phyloP scores from a whole-genome alignment of 2,329 filamentous ascomycete species.

The Verticillium dahliae region DNA sequence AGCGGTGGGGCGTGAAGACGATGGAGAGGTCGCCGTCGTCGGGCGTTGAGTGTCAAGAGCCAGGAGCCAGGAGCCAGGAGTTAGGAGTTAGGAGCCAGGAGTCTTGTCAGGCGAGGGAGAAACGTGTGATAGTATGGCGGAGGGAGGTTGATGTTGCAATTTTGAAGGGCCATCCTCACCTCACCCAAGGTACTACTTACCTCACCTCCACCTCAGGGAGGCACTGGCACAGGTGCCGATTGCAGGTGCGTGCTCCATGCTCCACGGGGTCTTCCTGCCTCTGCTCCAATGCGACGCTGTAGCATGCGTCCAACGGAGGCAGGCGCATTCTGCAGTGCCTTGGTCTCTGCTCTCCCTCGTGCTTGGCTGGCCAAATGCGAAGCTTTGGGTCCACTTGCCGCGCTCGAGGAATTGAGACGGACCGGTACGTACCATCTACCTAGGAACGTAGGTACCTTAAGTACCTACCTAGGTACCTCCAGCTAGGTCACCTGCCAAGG shows the following conservation, averaged over 20 bases:
- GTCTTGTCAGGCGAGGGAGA: background rate
- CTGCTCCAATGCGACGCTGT: background rate
- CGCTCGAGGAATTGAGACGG: background rate
- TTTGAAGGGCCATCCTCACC: background rate
- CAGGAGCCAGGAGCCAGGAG: background rate
- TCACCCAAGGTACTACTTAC: background rate
- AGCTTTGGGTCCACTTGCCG: background rate
- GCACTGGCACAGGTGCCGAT: background rate
- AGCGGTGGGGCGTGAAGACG: background rate
- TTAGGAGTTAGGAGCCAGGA: background rate
- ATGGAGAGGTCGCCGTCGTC: background rate
- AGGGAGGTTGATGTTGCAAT: background rate
- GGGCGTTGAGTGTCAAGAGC: background rate
- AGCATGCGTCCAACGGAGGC: background rate
- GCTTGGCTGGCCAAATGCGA: background rate
- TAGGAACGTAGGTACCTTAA: too few relatives aligned
- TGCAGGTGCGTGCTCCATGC: background rate
- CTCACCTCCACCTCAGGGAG: too few relatives aligned
- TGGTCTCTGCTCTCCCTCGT: background rate
- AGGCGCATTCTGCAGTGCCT: background rate
- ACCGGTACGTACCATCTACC: too few relatives aligned
- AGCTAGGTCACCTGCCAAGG: too few relatives aligned
- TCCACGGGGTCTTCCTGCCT: background rate
- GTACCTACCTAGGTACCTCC: too few relatives aligned
- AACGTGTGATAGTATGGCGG: background rate